A percentile compares a stretch with the other conserved stretches of the same genome.
These are phyloP conservation scores for Rhodomyrtus psidioides DNA, from an alignment of 441 rosid genomes.

Conservation along the genomic window DNA sequence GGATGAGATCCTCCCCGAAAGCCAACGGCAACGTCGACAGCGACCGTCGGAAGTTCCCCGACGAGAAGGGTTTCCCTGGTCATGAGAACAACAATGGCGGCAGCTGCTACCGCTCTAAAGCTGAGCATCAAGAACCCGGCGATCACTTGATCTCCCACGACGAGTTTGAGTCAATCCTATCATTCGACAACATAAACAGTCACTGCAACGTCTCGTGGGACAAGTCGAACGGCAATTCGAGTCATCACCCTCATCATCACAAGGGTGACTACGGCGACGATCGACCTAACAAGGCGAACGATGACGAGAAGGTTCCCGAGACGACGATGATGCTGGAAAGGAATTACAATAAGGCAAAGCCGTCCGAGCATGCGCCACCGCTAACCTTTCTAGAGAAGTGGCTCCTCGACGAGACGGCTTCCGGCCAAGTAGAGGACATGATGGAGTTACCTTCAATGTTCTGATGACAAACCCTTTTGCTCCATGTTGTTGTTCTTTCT, in stretches of 20 bases:
- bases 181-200: conserved; percentile 35
- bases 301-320: not conserved
- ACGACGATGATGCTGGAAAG: not conserved
- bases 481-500: not conserved
- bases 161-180: conserved; percentile 49
- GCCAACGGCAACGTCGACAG: not conserved
- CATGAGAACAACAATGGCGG: not conserved
- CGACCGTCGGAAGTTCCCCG: not conserved
- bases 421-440: conserved; percentile 58
- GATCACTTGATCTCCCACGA: conserved; percentile 33
- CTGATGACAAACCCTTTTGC: conserved; percentile 14
- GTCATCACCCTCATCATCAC: not conserved
- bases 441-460: conserved; percentile 63
- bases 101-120: conserved; percentile 19
- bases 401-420: conserved; percentile 69
- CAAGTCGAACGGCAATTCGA: conserved; percentile 21
- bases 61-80: not conserved
- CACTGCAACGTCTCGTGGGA: conserved; percentile 30
- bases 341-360: conserved; percentile 12
- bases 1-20: conserved; percentile 88
- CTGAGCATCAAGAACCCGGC: conserved; percentile 21
- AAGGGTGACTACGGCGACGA: not conserved
- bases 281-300: not conserved
- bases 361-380: conserved; percentile 40
- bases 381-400: conserved; percentile 88